phyloP scores from a whole-genome alignment of 2,329 filamentous ascomycete genomes.

The Sporothrix inflata region DNA sequence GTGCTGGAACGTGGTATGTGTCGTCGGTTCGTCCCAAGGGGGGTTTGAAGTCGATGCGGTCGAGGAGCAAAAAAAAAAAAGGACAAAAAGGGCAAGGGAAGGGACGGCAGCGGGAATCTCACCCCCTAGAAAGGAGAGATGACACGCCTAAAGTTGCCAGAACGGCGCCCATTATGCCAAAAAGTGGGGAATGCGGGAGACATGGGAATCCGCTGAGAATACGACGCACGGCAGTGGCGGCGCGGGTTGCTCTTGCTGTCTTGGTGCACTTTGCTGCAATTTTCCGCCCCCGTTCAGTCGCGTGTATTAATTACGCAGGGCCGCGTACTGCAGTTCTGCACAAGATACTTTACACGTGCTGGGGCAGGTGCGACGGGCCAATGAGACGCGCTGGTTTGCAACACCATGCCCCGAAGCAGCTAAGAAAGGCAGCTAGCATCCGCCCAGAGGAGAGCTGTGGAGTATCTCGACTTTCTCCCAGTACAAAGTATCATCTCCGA shows the following conservation, averaged over 20 bases:
- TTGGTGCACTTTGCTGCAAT: not conserved
- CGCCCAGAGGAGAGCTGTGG: not conserved
- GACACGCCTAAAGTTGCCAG: slow-evolving; percentile 27
- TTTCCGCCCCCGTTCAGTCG: slow-evolving; percentile 8
- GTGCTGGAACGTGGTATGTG: slow-evolving; percentile 11
- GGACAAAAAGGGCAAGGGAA: slow-evolving; percentile 12
- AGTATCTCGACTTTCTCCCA: not conserved
- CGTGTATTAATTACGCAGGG: slow-evolving; percentile 10
- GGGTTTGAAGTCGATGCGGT: not conserved
- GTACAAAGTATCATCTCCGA: not conserved
- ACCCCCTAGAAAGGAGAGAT: slow-evolving; percentile 25
- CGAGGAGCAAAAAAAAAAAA: slow-evolving; percentile 2
- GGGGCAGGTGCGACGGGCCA: slow-evolving; percentile 18
- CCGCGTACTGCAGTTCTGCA: slow-evolving; percentile 11
- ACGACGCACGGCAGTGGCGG: not conserved
- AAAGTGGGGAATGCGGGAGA: slow-evolving; percentile 25
- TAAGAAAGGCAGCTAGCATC: not conserved
- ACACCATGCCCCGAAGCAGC: not conserved
- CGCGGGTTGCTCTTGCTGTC: not conserved
- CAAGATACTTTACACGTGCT: slow-evolving; percentile 22
- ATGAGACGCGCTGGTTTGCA: slow-evolving; percentile 29
- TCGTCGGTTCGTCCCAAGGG: slow-evolving; percentile 20
- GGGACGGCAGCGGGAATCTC: slow-evolving; percentile 10
- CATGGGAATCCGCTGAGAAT: slow-evolving; percentile 1
- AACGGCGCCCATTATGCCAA: not conserved